These are phyloP conservation scores for Claviceps sorghi DNA, from an alignment of 2,329 filamentous ascomycete genomes.

Conservation along the genomic window DNA sequence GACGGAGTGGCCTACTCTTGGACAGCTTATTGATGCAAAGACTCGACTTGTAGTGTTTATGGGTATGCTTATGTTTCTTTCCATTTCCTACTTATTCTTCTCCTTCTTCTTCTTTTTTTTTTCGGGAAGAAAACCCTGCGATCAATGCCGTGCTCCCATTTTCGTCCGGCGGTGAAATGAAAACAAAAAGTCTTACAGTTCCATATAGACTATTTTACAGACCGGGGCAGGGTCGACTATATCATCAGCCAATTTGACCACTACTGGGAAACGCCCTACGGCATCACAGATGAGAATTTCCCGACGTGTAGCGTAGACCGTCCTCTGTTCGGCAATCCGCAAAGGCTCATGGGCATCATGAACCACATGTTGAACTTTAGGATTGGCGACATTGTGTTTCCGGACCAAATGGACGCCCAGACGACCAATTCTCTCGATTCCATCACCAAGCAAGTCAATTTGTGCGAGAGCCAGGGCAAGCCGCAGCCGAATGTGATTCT, in stretches of 20 bases:
- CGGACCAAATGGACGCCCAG: slow-evolving; percentile 15
- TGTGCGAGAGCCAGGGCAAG: slow-evolving; percentile 14
- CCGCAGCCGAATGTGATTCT: slow-evolving; percentile 19
- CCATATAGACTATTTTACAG: slow-evolving; percentile 41
- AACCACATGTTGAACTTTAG: slow-evolving; percentile 24
- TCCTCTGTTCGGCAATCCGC: slow-evolving; percentile 29
- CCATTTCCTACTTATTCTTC: neutral
- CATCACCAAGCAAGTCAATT: slow-evolving; percentile 15
- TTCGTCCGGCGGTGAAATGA: too few relatives aligned
- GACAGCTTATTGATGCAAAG: slow-evolving; percentile 44
- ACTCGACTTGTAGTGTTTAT: slow-evolving; percentile 59
- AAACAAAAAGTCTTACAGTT: neutral
- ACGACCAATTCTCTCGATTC: slow-evolving; percentile 22
- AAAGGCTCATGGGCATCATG: slow-evolving; percentile 28
- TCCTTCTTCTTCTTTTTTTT: neutral
- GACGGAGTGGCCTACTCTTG: slow-evolving; percentile 54
- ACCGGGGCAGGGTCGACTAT: slow-evolving; percentile 39
- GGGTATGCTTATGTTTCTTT: slow-evolving; percentile 26
- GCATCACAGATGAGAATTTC: slow-evolving; percentile 43
- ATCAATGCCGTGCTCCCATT: neutral
- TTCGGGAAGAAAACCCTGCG: neutral
- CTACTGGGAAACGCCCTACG: slow-evolving; percentile 61
- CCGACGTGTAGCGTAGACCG: slow-evolving; percentile 52
- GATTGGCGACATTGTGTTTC: slow-evolving; percentile 21
- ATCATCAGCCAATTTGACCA: slow-evolving; percentile 50